Base-by-base conservation (phyloP, 805 yeast genomes). In the Millerago galiae region DNA sequence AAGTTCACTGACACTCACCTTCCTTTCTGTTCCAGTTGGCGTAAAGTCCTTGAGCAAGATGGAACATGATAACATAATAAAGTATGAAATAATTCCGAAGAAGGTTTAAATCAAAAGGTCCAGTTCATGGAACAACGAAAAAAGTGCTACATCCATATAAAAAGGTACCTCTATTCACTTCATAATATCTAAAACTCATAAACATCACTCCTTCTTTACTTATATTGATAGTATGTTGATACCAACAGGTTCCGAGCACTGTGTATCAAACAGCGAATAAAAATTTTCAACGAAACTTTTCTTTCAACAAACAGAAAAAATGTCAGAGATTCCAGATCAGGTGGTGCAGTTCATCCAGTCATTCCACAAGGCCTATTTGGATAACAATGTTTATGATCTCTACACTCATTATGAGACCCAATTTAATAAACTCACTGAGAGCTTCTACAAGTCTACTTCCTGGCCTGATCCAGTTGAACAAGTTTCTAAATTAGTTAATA, bases 21-120 rank as follows among this genome's bases (percentile, higher is more conserved):
- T 80, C 85, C 49, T 70, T 71, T 45, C 71, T 67, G 37, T 80
- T 81, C 66, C 74, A 70, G 43, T 70, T 70, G 35, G 74, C 69
- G 50, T 81, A 81, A 2, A 83, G 55, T 2, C 87, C 79, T 51
- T 72, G 74, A 5, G 71, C 79, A 33, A 83, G 65, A 59, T 83
- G 91, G 59, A 80, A 83, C 91, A 83, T 83, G 5, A 8, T 31
- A 9, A 21, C 4, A 7, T 5, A 21, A 7, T 5, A 21, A 7
- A 21, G 7, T 5, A 21, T 21, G 24, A n/a, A n/a, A 7, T 21
- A 21, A 21, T 21, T 7, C 24, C 24, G 24, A 21, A n/a, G n/a
- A n/a, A n/a, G n/a, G n/a, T n/a, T 21, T 21, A 21, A 21, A 21
- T 21, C 7, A 21, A 21, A n/a, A n/a, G n/a, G n/a, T n/a, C n/a